Evolutionary conservation across 164 flowering plant genomes (phyloP).

Genomic region (Chloranthus sessilifolius): DNA sequence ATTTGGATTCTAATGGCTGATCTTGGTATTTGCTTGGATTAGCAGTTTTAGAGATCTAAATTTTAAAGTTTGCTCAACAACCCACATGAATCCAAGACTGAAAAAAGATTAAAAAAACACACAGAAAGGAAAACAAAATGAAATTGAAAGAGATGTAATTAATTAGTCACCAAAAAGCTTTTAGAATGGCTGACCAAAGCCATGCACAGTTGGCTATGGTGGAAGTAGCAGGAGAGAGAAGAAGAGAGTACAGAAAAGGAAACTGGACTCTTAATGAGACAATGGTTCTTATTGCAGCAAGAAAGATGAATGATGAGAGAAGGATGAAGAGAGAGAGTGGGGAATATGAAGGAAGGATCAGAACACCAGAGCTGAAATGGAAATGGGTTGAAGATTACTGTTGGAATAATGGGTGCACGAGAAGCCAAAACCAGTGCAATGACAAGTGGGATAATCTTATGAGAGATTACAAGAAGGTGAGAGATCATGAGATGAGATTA

Average conservation of each 20-base stretch:
- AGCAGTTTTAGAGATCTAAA: no score
- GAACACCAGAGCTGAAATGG: conserved; percentile 68
- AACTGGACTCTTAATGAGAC: conserved; percentile 79
- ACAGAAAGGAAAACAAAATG: neutral
- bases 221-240: neutral
- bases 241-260: conserved; percentile 79
- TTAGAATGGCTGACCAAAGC: conserved; percentile 37
- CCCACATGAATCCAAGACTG: no score
- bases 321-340: conserved; percentile 38
- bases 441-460: conserved; percentile 90
- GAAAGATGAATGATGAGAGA: conserved; percentile 74
- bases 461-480: conserved; percentile 88
- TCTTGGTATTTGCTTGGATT: neutral
- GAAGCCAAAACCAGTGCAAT: conserved; percentile 88
- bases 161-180: no score
- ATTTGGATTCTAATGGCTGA: no score
- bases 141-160: no score
- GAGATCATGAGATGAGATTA: conserved; percentile 51
- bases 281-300: conserved; percentile 63
- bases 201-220: conserved; percentile 11
- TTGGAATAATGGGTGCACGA: conserved; percentile 62
- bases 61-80: no score
- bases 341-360: conserved; percentile 22
- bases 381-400: conserved; percentile 88
- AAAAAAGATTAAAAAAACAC: no score